phyloP scores from a whole-genome alignment of 177 flowering plant genomes.

The Telopea speciosissima region DNA sequence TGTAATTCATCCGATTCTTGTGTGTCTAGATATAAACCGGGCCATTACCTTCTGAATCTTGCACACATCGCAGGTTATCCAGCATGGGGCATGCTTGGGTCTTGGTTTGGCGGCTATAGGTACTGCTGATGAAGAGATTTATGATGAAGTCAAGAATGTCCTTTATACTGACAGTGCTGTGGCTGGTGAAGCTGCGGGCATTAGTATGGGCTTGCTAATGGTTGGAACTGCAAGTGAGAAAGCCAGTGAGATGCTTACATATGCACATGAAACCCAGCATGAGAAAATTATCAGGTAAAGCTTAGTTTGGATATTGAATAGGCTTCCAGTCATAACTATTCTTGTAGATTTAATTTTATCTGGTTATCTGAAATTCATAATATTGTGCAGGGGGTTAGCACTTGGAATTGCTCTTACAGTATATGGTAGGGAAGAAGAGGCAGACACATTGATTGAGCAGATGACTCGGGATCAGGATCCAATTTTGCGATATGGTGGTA shows the following conservation, averaged over 20 bases:
- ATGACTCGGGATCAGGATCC: constrained; percentile 96
- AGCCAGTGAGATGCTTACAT: constrained; percentile 87
- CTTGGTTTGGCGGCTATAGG: constrained; percentile 91
- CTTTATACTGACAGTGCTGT: constrained; percentile 92
- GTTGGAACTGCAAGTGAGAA: constrained; percentile 95
- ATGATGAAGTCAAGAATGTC: constrained; percentile 74
- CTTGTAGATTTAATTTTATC: not conserved
- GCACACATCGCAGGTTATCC: constrained; percentile 62
- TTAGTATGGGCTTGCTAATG: constrained; percentile 85
- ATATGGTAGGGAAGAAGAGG: constrained; percentile 95
- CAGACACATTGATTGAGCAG: constrained; percentile 87
- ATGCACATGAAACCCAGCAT: constrained; percentile 96
- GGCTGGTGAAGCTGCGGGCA: constrained; percentile 98
- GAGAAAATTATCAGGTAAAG: constrained; percentile 85
- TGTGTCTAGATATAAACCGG: not conserved
- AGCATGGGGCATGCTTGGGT: constrained; percentile 94
- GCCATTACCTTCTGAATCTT: not conserved
- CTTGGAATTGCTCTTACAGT: constrained; percentile 90
- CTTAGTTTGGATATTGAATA: not conserved
- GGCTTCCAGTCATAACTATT: not conserved
- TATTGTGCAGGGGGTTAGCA: constrained; percentile 61
- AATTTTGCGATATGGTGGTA: constrained; percentile 88
- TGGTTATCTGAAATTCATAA: not conserved
- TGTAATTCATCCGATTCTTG: not conserved
- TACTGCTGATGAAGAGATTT: constrained; percentile 91